Evolutionary conservation across 78 protist species (phyloP).

Genomic region (Mantamonas sphyraenae): DNA sequence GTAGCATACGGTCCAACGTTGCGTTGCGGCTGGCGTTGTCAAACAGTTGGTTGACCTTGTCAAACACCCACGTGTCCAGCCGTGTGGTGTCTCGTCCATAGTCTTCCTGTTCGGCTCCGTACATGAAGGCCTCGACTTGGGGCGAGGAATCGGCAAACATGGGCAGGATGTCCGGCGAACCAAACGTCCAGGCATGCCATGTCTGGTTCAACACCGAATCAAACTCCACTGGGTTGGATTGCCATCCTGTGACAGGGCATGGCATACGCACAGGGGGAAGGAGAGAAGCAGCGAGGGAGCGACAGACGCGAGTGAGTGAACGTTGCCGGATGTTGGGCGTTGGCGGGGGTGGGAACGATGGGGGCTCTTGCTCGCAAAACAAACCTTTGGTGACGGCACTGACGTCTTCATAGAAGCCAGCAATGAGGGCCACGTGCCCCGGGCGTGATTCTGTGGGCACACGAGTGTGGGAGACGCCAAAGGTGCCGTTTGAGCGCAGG

Average conservation of each 20-base stretch:
- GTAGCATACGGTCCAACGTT: conserved; percentile 11
- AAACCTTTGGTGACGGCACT: conserved; percentile 77
- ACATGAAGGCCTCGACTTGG: conserved; percentile 13
- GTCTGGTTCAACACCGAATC: conserved; percentile 70
- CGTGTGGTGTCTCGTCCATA: conserved; percentile 44
- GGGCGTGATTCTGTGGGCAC: conserved; percentile 91
- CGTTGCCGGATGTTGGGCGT: no score
- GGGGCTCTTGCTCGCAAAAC: no score
- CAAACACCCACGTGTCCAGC: conserved; percentile 73
- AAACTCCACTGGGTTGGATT: conserved; percentile 71
- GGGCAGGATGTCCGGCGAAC: conserved; percentile 70
- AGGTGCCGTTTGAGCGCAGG: conserved; percentile 29
- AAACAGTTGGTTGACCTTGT: conserved; percentile 29
- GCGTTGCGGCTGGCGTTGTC: conserved; percentile 27
- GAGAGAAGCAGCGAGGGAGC: not conserved
- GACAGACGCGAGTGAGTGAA: no score
- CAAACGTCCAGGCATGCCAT: conserved; percentile 49
- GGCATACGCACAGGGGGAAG: not conserved
- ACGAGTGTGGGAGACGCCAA: conserved; percentile 79
- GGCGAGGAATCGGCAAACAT: conserved; percentile 51
- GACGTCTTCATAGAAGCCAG: conserved; percentile 86
- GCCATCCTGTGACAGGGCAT: conserved; percentile 49
- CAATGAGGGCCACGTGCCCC: conserved; percentile 80
- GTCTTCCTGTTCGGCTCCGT: conserved; percentile 55
- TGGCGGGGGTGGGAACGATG: no score